Evolutionary conservation across 305 asterid genomes (phyloP).

Genomic region (Fraxinus platypoda): DNA sequence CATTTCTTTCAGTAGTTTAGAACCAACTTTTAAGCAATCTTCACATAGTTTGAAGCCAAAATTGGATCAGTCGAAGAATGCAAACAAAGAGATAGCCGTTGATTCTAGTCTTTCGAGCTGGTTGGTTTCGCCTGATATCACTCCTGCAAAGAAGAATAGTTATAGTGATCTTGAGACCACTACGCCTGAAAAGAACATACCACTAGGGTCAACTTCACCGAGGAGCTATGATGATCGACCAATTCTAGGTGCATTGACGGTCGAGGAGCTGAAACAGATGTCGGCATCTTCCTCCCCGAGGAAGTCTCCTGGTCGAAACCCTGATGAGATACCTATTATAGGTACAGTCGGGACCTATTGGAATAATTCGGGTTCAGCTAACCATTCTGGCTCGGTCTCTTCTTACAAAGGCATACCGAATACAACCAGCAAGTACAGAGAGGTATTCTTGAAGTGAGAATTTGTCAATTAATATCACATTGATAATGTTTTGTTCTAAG

Average conservation of each 20-base stretch:
- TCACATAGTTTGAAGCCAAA: conserved; percentile 40
- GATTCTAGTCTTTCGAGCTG: conserved; percentile 91
- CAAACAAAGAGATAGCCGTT: conserved; percentile 58
- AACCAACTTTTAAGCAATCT: conserved; percentile 39
- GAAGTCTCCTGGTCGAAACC: conserved; percentile 81
- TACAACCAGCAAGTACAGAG: conserved; percentile 86
- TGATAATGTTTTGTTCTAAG: conserved; percentile 7
- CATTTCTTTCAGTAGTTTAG: conserved; percentile 41
- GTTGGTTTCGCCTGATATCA: conserved; percentile 57
- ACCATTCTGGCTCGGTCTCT: conserved; percentile 37
- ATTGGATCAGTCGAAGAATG: conserved; percentile 30
- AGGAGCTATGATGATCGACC: conserved; percentile 84
- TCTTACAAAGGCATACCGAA: conserved; percentile 84
- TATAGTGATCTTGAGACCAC: conserved; percentile 38
- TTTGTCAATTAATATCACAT: conserved; percentile 2
- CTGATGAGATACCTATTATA: conserved; percentile 87
- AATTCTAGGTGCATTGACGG: conserved; percentile 88
- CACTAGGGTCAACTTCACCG: conserved; percentile 44
- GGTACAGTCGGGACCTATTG: conserved; percentile 89
- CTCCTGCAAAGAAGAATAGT: conserved; percentile 38
- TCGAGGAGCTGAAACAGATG: conserved; percentile 79
- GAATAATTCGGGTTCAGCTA: conserved; percentile 45
- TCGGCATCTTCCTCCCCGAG: conserved; percentile 58
- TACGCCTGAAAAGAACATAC: conserved; percentile 32
- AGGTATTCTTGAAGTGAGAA: conserved; percentile 45